A percentile compares a stretch with the other conserved stretches of the same genome.
Conservation (phyloP, 129 eudicot species). For the Glebionis coronaria region DNA sequence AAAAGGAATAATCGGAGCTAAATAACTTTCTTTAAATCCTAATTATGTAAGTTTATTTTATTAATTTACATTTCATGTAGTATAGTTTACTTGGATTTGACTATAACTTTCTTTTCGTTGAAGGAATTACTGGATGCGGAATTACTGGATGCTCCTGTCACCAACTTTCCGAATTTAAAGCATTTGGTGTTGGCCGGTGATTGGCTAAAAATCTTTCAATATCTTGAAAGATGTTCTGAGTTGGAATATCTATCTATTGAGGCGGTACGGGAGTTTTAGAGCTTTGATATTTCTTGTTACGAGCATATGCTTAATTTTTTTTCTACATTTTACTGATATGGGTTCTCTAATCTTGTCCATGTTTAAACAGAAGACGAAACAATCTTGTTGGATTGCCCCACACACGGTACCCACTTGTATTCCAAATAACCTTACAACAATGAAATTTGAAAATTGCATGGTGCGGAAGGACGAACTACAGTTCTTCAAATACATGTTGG, state of each 20-base stretch:
- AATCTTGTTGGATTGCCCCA: conserved; percentile 1
- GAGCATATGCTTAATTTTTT: neutral
- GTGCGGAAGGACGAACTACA: neutral
- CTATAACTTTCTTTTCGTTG: neutral
- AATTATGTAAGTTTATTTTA: too few relatives aligned
- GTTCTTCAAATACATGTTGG: conserved; percentile 10
- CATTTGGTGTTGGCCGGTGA: conserved; percentile 1
- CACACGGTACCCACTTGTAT: conserved; percentile 7
- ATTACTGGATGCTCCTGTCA: neutral
- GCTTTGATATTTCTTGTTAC: neutral
- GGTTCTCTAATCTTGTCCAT: neutral
- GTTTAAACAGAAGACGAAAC: conserved; percentile 9
- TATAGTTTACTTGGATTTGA: neutral
- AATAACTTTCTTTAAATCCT: conserved; percentile 6
- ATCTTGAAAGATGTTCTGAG: neutral
- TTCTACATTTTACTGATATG: neutral
- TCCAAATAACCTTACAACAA: conserved; percentile 13
- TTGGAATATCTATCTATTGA: conserved; percentile 3
- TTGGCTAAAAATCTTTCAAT: neutral
- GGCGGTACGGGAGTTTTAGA: neutral
- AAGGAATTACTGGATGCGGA: conserved; percentile 11
- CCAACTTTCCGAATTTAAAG: conserved; percentile 17
- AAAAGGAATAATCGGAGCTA: conserved; percentile 23
- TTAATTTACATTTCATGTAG: neutral
- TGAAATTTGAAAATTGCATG: neutral